Conservation (phyloP, 2,329 filamentous ascomycete genomes). For the Penicillium sp. region DNA sequence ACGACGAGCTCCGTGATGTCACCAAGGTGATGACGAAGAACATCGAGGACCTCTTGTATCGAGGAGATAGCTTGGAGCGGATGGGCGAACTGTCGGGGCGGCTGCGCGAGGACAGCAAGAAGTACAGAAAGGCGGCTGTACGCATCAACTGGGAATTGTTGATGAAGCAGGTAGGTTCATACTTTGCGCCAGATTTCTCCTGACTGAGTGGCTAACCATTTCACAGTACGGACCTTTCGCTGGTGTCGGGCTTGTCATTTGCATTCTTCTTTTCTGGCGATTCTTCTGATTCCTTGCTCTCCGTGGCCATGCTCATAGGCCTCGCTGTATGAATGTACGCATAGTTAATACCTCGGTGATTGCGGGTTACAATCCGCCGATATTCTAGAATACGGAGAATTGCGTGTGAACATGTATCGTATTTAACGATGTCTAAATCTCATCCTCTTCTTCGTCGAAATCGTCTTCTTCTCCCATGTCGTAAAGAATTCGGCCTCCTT, state of each 20-base stretch:
- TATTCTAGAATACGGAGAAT: slow-evolving; percentile 12
- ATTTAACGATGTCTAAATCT: slow-evolving; percentile 57
- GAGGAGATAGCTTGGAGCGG: slow-evolving; percentile 88
- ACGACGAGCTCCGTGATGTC: slow-evolving; percentile 95
- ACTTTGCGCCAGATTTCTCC: background rate
- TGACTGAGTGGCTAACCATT: slow-evolving; percentile 22
- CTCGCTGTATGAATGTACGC: slow-evolving; percentile 36
- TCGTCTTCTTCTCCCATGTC: slow-evolving; percentile 97
- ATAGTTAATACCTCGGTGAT: slow-evolving; percentile 35
- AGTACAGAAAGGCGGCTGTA: slow-evolving; percentile 88
- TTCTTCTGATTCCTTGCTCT: slow-evolving; percentile 64
- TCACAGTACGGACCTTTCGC: slow-evolving; percentile 80
- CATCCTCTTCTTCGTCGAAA: slow-evolving; percentile 94
- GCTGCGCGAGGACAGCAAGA: slow-evolving; percentile 86
- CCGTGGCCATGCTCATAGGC: slow-evolving; percentile 10
- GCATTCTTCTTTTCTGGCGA: slow-evolving; percentile 87
- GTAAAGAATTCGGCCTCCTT: slow-evolving; percentile 90
- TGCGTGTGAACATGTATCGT: slow-evolving; percentile 1
- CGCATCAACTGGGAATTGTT: slow-evolving; percentile 97
- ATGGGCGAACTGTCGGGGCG: slow-evolving; percentile 94
- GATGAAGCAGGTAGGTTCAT: slow-evolving; percentile 68
- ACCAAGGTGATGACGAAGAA: slow-evolving; percentile 99
- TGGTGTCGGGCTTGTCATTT: slow-evolving; percentile 73
- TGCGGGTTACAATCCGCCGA: slow-evolving; percentile 32
- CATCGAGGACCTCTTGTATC: slow-evolving; percentile 93